phyloP scores from a whole-genome alignment of 2,329 filamentous ascomycete species.

The Trichoderma sp. region DNA sequence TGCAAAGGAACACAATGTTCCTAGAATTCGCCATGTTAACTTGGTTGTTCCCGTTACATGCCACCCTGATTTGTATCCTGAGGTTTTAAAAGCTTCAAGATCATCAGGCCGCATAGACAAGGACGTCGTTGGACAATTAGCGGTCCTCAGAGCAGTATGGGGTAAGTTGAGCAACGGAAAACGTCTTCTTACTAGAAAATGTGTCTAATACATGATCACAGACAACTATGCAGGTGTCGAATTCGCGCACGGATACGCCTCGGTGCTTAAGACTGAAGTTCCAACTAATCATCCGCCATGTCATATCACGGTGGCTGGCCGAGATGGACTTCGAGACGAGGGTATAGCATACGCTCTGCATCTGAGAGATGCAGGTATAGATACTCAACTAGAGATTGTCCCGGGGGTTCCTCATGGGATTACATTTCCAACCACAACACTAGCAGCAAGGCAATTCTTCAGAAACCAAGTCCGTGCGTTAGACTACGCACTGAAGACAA shows the following conservation, averaged over 20 bases:
- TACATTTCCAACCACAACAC: not conserved
- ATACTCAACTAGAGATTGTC: not conserved
- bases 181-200: not conserved
- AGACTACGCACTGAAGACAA: not conserved
- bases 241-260: not conserved
- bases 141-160: not conserved
- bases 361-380: not conserved
- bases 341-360: not conserved
- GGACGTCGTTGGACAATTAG: not conserved
- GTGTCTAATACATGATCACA: not conserved
- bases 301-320: not conserved
- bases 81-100: not conserved
- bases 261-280: not conserved
- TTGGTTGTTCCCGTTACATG: not conserved
- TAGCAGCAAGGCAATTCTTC: not conserved
- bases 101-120: not conserved
- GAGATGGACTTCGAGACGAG: not conserved
- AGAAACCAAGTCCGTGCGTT: not conserved
- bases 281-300: not conserved
- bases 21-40: not conserved
- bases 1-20: not conserved
- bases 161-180: not conserved
- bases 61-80: not conserved
- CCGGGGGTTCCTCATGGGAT: not conserved
- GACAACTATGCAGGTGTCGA: not conserved